phyloP scores from a whole-genome alignment of 352 stramenopile species.

The Globisporangium cystogenes region DNA sequence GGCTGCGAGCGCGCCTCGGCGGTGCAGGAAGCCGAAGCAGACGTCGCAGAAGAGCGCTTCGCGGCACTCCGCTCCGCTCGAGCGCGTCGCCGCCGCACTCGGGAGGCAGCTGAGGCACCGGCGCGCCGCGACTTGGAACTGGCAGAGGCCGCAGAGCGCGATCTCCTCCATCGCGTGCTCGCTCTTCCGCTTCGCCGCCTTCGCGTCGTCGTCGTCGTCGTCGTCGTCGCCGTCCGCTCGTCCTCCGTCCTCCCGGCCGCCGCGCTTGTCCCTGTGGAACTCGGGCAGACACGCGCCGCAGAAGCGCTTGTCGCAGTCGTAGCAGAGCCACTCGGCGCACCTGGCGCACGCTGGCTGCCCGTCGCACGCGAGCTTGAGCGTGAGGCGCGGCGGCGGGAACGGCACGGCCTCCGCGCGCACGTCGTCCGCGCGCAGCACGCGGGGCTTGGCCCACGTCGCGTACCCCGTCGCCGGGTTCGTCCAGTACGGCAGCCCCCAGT shows the following conservation, averaged over 20 bases:
- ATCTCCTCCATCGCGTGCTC: conserved; percentile 38
- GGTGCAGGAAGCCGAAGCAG: conserved; percentile 56
- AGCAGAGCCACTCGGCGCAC: conserved; percentile 58
- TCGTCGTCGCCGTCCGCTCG: no score
- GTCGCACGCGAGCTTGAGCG: conserved; percentile 37
- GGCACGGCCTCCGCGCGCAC: conserved; percentile 41
- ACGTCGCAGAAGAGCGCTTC: conserved; percentile 56
- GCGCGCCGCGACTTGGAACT: conserved; percentile 57
- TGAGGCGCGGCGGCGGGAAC: conserved; percentile 28
- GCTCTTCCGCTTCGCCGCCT: neutral
- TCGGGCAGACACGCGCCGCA: conserved; percentile 30
- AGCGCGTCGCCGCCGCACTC: no score
- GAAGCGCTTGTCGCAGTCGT: conserved; percentile 54
- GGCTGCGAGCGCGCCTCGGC: conserved; percentile 28
- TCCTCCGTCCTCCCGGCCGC: no score
- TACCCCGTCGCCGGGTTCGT: conserved; percentile 57
- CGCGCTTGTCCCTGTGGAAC: conserved; percentile 28
- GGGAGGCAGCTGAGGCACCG: conserved; percentile 32
- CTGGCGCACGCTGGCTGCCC: conserved; percentile 28
- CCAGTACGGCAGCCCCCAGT: conserved; percentile 64
- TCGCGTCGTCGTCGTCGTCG: no score
- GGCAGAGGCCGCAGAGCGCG: conserved; percentile 44
- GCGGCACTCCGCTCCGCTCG: neutral
- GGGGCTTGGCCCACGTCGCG: conserved; percentile 67
- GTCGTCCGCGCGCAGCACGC: conserved; percentile 41